phyloP scores from a whole-genome alignment of 345 rosid genomes.

The Cardamine occulta region DNA sequence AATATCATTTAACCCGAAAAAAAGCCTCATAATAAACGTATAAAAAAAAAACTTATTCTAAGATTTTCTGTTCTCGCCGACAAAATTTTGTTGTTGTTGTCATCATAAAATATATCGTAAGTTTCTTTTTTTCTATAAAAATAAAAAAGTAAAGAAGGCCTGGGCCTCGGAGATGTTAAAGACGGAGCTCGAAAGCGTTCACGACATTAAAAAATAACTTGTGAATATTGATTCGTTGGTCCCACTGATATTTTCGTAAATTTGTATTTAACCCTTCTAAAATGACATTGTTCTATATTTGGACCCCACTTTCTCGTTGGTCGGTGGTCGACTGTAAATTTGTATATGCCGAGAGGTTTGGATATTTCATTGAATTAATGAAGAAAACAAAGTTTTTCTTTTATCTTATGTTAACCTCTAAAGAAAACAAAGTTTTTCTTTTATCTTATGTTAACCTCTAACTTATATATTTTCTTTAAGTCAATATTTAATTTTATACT shows the following conservation, averaged over 20 bases:
- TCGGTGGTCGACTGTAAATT: background rate
- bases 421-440: too few relatives aligned
- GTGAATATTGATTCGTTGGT: background rate
- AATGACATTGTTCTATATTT: background rate
- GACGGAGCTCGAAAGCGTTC: background rate
- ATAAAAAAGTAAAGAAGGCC: too few relatives aligned
- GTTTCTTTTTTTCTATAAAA: background rate
- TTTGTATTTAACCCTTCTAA: background rate
- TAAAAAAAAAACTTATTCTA: background rate
- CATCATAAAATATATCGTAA: background rate
- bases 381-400: background rate
- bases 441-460: background rate
- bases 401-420: background rate
- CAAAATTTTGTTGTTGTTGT: background rate
- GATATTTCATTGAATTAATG: background rate
- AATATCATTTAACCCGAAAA: background rate
- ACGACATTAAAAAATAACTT: background rate
- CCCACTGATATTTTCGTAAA: background rate
- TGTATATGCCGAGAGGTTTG: background rate
- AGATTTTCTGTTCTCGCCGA: background rate
- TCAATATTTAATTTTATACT: background rate
- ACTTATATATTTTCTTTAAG: too few relatives aligned
- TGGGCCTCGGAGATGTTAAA: background rate
- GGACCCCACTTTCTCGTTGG: slow-evolving; percentile 1
- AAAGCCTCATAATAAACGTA: background rate